Base-by-base conservation (phyloP, 371 early-diverging fungal species). In the Haplosporangium sp. region DNA sequence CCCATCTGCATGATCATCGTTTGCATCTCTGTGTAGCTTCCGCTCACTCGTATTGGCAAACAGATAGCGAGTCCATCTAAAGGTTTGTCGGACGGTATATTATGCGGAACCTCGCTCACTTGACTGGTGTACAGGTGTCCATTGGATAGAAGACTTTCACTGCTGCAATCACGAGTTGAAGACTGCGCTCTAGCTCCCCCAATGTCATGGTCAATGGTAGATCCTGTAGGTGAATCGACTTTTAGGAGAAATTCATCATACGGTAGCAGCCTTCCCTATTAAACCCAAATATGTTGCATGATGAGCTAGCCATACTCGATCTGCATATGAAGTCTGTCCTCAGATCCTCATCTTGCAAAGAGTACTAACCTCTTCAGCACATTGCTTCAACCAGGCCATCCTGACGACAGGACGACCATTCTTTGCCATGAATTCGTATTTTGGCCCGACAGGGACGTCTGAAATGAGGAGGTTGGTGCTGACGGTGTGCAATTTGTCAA, bases 351-450 rank as follows among this genome's bases (percentile, higher is more conserved):
- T 23, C 18, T 66, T 58, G 13, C 20, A 11, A 21, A 12, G 11
- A 23, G 10, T 38, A 14, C 48, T 45, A 41, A 75, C 76, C 70
- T 75, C 54, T 23, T 65, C 59, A 20, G 66, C 54, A 16, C 76
- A 66, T 14, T 29, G 38, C 42, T 65, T 57, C 0, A 75, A 47
- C 76, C 76, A 75, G 6, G 37, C 59, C 62, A 70, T 62, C n/a
- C 29, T 57, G 29, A 75, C 76, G 36, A 75, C 36, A 8, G 70
- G 66, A 1, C 58, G 57, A 0, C 51, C 50, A 11, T n/a, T 43
- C 40, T 59, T 62, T 6, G 51, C 20, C 76, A 75, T 75, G 23
- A 55, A 66, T 12, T 62, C 53, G 42, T 66, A 75, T 40, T 75
- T 75, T 2, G 66, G 62, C 51, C 70, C 70, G 1, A 18, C 36